Conservation (phyloP, 176 grass and related monocot species). For the Secale cereale region DNA sequence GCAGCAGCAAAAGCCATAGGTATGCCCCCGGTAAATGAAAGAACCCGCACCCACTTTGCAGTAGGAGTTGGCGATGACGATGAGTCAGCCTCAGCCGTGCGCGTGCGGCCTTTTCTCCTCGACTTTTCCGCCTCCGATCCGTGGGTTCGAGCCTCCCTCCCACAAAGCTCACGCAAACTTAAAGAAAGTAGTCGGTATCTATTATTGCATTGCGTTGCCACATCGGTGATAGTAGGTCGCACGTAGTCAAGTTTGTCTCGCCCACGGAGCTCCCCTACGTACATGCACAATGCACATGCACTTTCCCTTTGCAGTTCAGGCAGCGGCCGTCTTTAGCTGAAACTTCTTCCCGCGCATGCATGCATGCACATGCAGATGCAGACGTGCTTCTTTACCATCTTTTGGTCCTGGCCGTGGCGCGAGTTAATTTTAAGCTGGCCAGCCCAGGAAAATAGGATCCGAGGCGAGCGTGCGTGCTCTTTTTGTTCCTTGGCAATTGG, state of each 20-base stretch:
- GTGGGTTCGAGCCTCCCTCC: not conserved
- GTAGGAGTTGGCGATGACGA: not conserved
- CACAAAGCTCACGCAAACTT: not conserved
- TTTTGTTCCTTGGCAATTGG: not conserved
- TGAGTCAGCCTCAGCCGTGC: too few species aligned
- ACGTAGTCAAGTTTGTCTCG: constrained; percentile 4
- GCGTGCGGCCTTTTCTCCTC: not conserved
- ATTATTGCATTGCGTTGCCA: not conserved
- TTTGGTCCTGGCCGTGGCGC: not conserved
- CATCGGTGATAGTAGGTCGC: not conserved
- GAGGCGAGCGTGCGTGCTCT: not conserved
- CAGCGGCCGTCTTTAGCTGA: constrained; percentile 1
- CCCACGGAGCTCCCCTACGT: not conserved
- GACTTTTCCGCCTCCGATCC: not conserved
- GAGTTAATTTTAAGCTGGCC: not conserved
- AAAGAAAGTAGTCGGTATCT: too few species aligned
- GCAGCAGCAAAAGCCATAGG: too few species aligned
- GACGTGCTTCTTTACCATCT: not conserved
- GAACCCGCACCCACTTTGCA: not conserved
- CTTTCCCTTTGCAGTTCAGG: not conserved
- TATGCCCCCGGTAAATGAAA: not conserved
- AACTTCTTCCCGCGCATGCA: constrained; percentile 10
- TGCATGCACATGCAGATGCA: too few species aligned
- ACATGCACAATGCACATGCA: not conserved
- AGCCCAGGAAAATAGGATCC: constrained; percentile 18